These are phyloP conservation scores for Xylariales sp. DNA, from an alignment of 2,329 filamentous ascomycete genomes.

Conservation along the genomic window DNA sequence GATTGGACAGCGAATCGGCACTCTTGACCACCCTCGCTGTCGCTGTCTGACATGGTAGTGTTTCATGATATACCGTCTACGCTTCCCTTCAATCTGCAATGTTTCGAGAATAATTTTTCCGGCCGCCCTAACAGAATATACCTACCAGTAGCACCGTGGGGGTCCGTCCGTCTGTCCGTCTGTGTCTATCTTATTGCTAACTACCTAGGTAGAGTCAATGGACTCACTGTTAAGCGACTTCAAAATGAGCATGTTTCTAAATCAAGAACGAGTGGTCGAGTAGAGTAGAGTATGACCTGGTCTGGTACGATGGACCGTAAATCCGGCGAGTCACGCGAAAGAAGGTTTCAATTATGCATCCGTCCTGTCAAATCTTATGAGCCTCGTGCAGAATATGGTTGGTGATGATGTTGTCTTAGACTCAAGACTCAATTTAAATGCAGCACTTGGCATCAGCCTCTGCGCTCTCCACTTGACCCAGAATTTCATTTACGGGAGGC, in stretches of 20 bases:
- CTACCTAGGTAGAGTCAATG: background rate
- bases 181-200: constrained; percentile 1
- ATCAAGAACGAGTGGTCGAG: background rate
- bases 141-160: no score
- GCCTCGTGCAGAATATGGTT: constrained; percentile 4
- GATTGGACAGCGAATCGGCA: constrained; percentile 24
- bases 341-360: background rate
- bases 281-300: background rate
- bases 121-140: background rate
- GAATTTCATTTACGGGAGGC: constrained; percentile 22
- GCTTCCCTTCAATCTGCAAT: constrained; percentile 12
- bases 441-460: constrained; percentile 37
- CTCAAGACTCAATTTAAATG: constrained; percentile 28
- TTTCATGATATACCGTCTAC: constrained; percentile 24
- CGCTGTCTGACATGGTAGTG: constrained; percentile 13
- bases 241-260: background rate
- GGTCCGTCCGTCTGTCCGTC: background rate
- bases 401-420: constrained; percentile 29
- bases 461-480: constrained; percentile 8
- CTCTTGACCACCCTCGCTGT: background rate
- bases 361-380: constrained; percentile 4
- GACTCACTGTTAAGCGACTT: background rate
- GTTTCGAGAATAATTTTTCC: background rate
- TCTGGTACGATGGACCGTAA: constrained; percentile 37
- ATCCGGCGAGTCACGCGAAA: constrained; percentile 24